Percentiles rank a stretch among this genome's conserved stretches.
Conservation (phyloP, 345 rosid genomes). For the Garcia nutans region DNA sequence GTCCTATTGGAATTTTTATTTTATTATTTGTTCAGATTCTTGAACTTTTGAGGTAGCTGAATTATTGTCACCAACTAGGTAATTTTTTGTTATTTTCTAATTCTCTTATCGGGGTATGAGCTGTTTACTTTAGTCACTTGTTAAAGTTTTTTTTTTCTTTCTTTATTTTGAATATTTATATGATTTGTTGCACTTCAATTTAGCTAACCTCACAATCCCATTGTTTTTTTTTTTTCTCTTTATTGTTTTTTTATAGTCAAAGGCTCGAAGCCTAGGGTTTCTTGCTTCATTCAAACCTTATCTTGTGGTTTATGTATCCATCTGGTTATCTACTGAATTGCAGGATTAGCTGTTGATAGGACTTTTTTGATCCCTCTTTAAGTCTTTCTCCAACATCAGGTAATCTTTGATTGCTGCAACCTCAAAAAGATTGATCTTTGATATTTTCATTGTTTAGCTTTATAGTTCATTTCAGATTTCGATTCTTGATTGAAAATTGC, state of each 20-base stretch:
- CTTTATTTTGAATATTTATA: conserved; percentile 18
- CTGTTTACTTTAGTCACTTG: conserved; percentile 7
- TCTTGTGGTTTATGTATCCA: conserved; percentile 17
- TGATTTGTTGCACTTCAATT: conserved; percentile 30
- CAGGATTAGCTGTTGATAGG: conserved; percentile 22
- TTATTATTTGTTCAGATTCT: conserved; percentile 19
- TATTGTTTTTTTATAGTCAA: conserved; percentile 27
- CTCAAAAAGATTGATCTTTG: not conserved
- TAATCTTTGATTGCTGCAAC: conserved; percentile 8
- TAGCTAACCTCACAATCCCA: conserved; percentile 34
- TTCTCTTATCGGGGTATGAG: conserved; percentile 20
- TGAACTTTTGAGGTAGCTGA: conserved; percentile 15
- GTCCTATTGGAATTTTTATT: conserved; percentile 11
- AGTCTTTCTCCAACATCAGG: conserved; percentile 26
- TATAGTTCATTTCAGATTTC: not conserved
- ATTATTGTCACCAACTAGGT: conserved; percentile 7
- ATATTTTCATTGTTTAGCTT: not conserved
- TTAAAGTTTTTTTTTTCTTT: conserved; percentile 5
- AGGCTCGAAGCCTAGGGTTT: not conserved
- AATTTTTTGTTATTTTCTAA: not conserved
- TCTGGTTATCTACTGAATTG: conserved; percentile 27
- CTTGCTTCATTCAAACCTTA: conserved; percentile 23
- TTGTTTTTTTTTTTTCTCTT: not conserved
- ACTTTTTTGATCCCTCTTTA: conserved; percentile 17
- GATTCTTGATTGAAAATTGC: not conserved